Evolutionary conservation across 208 protist genomes (phyloP).

Genomic region (Herpetomonas muscarum): DNA sequence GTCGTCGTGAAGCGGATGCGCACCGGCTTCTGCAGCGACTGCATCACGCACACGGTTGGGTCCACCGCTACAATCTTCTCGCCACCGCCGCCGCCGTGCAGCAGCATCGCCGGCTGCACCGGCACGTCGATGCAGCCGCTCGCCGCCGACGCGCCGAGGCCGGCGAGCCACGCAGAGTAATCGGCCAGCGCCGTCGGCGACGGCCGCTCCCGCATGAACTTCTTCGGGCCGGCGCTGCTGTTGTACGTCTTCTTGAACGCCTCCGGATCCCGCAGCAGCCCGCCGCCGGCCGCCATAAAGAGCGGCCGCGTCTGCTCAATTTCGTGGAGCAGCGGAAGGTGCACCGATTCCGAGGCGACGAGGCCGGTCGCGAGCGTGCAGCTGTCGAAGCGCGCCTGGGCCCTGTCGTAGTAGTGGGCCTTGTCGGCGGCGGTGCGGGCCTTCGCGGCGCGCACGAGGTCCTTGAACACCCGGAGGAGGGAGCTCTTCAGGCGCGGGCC

Average conservation of each 20-base stretch:
- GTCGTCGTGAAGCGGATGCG: conserved; percentile 76
- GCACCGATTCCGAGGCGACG: not conserved
- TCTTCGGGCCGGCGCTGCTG: not conserved
- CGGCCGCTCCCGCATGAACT: not conserved
- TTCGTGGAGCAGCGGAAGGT: not conserved
- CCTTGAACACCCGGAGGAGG: conserved; percentile 29
- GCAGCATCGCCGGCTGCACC: conserved; percentile 12
- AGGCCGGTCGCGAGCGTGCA: not conserved
- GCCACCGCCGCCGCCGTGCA: not conserved
- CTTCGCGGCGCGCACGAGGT: conserved; percentile 12
- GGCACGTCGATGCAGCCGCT: conserved; percentile 1
- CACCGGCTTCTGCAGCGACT: conserved; percentile 87
- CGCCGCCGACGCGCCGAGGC: conserved; percentile 3
- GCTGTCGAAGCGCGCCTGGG: not conserved
- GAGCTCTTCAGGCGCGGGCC: conserved; percentile 62
- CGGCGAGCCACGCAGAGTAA: not conserved
- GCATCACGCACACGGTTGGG: conserved; percentile 56
- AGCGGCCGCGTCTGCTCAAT: not conserved
- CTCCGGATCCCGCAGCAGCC: not conserved
- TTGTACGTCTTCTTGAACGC: conserved; percentile 1
- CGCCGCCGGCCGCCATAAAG: not conserved
- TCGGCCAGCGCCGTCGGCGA: not conserved
- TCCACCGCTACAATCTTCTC: conserved; percentile 43
- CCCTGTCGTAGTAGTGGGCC: not conserved
- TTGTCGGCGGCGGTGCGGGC: not conserved